Evolutionary conservation across 2,329 filamentous ascomycete species (phyloP).

Genomic region (Magnaporthales sp.): DNA sequence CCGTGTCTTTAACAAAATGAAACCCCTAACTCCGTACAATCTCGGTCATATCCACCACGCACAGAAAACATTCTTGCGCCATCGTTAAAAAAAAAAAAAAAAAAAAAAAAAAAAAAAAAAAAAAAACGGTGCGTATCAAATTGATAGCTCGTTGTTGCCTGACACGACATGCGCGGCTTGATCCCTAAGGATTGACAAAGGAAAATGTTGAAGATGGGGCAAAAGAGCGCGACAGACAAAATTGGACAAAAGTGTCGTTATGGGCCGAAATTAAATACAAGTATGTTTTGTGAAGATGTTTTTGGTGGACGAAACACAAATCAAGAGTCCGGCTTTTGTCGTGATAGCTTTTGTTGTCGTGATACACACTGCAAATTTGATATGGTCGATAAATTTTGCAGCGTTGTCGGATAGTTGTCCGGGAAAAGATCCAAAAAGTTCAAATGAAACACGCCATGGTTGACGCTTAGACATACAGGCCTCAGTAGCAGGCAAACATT

Average conservation of each 20-base stretch:
- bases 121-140: neutral
- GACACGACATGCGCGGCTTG: neutral
- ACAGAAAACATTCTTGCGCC: constrained; percentile 2
- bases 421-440: neutral
- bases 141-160: neutral
- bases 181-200: neutral
- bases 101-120: neutral
- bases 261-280: constrained; percentile 4
- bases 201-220: neutral
- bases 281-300: constrained; percentile 1
- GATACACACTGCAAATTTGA: neutral
- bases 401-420: neutral
- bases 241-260: neutral
- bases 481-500: constrained; percentile 5
- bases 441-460: too few species aligned
- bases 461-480: too few species aligned
- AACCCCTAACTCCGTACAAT: neutral
- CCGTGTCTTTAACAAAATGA: neutral
- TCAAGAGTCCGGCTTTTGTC: constrained; percentile 6
- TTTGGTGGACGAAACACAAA: neutral
- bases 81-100: neutral
- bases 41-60: neutral
- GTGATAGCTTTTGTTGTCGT: constrained; percentile 3
- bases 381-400: neutral
- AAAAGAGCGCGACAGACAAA: neutral